Evolutionary conservation across 768 basidiomycete species (phyloP), one percentile per base, ranked within the genome.

Genomic region (Galerina marginata): DNA sequence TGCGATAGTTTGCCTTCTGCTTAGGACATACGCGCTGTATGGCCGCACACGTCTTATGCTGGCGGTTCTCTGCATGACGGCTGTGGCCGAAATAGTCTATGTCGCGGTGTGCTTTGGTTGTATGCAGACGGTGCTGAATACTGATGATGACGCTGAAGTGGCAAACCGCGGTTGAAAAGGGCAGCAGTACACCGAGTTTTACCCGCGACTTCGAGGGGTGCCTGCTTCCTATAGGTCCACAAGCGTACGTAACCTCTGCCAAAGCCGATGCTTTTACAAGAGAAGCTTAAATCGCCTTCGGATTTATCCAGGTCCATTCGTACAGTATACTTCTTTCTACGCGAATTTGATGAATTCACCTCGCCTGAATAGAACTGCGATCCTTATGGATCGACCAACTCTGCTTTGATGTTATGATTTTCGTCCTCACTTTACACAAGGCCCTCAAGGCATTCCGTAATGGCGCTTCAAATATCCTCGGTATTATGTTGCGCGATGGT

Each of bases 401-500:
- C 1, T 47, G 37, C 38, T 58, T 58, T 23, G 56, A 58, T 10
- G 14, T 58, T 26, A 6, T 50, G 2, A 50, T 58, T 20, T 58
- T 58, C 20, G 15, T n/a, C 37, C n/a, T 58, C 23, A 58, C 48
- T 29, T 39, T 58, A 14, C 50, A 33, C 39, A 50, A 58, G n/a
- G 38, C 48, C 9, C 23, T 49, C 37, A 26, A 9, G 23, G 15
- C n/a, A 26, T 15, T 26, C 6, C 14, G 36, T 2, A 26, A 26
- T 29, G 48, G 47, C 6, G 33, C 53, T n/a, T 58, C 15, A 15
- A 48, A 39, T 29, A 49, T 58, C 7, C 9, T 58, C 4, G 29
- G n/a, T n/a, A 33, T 58, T 25, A 58, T 58, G 47, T 26, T 58
- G 25, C 56, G 56, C 12, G 56, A 58, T 42, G 56, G 56, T 58